A percentile compares a stretch with the other conserved stretches of the same genome.
Conservation (phyloP, 371 early-diverging fungal species). For the Rhizopus arrhizus region DNA sequence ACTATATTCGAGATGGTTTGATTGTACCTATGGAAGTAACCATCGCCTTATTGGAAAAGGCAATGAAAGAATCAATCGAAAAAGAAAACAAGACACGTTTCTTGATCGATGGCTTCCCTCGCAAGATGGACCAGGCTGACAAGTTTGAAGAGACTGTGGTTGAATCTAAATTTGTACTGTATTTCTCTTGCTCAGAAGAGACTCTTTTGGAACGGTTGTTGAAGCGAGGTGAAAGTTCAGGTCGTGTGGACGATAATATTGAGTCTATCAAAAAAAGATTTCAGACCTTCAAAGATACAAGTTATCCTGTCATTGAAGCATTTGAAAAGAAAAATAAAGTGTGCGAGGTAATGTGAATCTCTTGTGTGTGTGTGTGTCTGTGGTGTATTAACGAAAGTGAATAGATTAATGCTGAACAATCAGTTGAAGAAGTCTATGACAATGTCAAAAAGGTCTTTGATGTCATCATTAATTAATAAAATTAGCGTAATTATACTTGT, state of each 20-base stretch:
- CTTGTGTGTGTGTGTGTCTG: neutral
- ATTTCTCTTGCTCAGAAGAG: slow-evolving; percentile 88
- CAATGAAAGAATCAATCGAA: slow-evolving; percentile 75
- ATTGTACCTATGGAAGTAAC: slow-evolving; percentile 97
- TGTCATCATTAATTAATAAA: slow-evolving; percentile 1
- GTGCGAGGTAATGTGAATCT: slow-evolving; percentile 48
- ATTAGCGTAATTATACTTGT: no score
- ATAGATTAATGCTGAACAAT: slow-evolving; percentile 58
- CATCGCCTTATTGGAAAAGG: slow-evolving; percentile 83
- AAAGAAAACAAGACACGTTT: slow-evolving; percentile 63
- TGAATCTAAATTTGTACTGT: slow-evolving; percentile 68
- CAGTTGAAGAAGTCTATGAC: slow-evolving; percentile 58
- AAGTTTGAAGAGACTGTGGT: slow-evolving; percentile 85
- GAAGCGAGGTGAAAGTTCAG: slow-evolving; percentile 87
- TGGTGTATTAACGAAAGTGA: neutral
- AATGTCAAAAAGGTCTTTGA: slow-evolving; percentile 56
- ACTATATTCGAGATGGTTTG: slow-evolving; percentile 88
- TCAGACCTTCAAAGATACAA: slow-evolving; percentile 77
- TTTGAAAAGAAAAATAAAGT: slow-evolving; percentile 76
- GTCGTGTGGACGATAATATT: slow-evolving; percentile 90
- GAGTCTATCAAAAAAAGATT: slow-evolving; percentile 94
- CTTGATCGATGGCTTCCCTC: slow-evolving; percentile 94
- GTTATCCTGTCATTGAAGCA: slow-evolving; percentile 86
- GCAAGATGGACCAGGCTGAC: slow-evolving; percentile 88
- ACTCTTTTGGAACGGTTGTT: slow-evolving; percentile 81